Conservation (phyloP, 495 filamentous ascomycete species). For the Penicillium paradoxum region DNA sequence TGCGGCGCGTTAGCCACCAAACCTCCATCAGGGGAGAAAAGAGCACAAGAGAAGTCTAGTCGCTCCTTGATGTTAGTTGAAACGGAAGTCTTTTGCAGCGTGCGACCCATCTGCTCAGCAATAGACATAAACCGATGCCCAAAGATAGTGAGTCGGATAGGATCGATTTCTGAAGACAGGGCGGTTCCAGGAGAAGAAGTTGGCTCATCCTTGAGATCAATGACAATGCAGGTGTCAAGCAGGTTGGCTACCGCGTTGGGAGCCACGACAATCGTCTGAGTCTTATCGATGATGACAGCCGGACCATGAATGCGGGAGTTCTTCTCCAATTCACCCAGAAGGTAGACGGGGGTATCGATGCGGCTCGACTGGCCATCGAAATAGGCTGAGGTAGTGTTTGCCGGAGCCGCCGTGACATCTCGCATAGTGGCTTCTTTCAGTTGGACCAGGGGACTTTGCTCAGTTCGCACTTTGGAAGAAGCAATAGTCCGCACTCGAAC, state of each 20-base stretch:
- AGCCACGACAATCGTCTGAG: constrained; percentile 87
- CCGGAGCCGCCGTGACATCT: constrained; percentile 25
- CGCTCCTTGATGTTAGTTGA: constrained; percentile 92
- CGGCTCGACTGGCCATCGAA: constrained; percentile 62
- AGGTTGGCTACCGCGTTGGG: constrained; percentile 53
- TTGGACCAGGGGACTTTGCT: constrained; percentile 39
- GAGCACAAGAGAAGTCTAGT: constrained; percentile 84
- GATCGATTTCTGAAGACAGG: constrained; percentile 62
- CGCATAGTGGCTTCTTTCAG: constrained; percentile 29
- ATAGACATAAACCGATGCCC: constrained; percentile 93
- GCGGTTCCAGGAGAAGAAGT: constrained; percentile 34
- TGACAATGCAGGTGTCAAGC: constrained; percentile 67
- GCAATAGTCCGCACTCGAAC: constrained; percentile 47
- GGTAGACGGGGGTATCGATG: constrained; percentile 78
- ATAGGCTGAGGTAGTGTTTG: constrained; percentile 38
- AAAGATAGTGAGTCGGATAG: constrained; percentile 86
- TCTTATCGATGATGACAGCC: constrained; percentile 88
- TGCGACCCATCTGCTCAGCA: constrained; percentile 88
- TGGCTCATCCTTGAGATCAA: constrained; percentile 46
- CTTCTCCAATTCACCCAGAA: constrained; percentile 68
- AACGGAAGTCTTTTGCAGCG: constrained; percentile 85
- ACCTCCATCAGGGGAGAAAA: constrained; percentile 75
- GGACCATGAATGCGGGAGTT: constrained; percentile 79
- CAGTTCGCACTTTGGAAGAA: constrained; percentile 37
- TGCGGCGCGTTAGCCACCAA: constrained; percentile 81